Base-by-base conservation (phyloP, 306 rosid genomes). In the Quercus berberidifolia region DNA sequence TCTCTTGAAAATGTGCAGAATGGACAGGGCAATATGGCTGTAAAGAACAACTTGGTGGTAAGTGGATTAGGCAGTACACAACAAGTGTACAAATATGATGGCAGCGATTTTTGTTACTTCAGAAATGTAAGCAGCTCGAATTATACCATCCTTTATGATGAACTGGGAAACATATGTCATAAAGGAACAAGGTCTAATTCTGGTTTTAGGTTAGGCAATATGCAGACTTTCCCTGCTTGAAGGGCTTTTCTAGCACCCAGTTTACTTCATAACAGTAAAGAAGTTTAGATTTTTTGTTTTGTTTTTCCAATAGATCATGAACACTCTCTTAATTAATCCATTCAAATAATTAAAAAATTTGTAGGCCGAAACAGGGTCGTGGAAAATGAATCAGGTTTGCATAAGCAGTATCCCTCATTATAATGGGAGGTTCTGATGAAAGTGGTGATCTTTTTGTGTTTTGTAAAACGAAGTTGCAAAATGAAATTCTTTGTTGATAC, bases 81-180 rank as follows among this genome's bases (percentile, higher is more conserved):
- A 59, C 92, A 95, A 88, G 88, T 83, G 78, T 93, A 89, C 80
- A 76, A 71, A 71, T 93, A 84, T 38, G 71, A 52, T 52, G 86
- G 90, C 54, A 49, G 5, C 65, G 77, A 55, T 26, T 65, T 62
- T 19, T 95, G 98, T 74, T 95, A 93, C 80, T 88, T 71, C 3
- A 87, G 98, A 87, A 88, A 88, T 82, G 79, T 93, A 28, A 93
- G 96, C 76, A 86, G 96, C 87, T 89, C 92, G 74, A 88, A 95
- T 83, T 93, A 84, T 80, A 89, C 93, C 21, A 87, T 92, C 77
- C 87, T 91, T 10, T 83, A 89, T 65, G 99, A 95, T 81, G 23
- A 76, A 80, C 88, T 84, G 49, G 79, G 64, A 33, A 35, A 77
- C 59, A 73, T 55, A 3, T 96, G 99, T 86, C 56, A 31, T 67